These are phyloP conservation scores for Agapanthus africanus DNA, from an alignment of 106 monocot species.

Conservation along the genomic window DNA sequence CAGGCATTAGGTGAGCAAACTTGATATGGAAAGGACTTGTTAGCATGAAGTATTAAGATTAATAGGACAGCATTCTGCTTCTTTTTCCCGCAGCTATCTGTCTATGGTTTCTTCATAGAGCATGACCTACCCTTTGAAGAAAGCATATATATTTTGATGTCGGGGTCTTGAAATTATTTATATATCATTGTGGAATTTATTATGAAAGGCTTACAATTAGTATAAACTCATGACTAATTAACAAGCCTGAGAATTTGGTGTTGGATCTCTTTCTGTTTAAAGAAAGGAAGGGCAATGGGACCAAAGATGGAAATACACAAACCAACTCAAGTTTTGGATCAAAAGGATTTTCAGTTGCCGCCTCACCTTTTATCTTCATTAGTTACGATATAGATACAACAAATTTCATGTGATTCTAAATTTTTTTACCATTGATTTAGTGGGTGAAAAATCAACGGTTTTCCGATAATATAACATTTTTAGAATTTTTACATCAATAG, in stretches of 20 bases:
- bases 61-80: not conserved
- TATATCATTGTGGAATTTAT: not conserved
- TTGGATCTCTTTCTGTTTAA: not conserved
- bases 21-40: not conserved
- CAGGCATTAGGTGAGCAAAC: conserved; percentile 6
- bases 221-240: not conserved
- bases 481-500: no score
- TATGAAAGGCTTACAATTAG: not conserved
- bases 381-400: no score
- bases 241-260: not conserved
- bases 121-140: no score
- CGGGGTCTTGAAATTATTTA: not conserved
- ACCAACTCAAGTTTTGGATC: no score
- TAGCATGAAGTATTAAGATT: not conserved
- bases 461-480: no score
- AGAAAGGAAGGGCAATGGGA: not conserved
- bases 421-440: no score
- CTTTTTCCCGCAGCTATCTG: not conserved
- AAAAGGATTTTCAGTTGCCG: no score
- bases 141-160: not conserved
- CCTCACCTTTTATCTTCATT: no score
- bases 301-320: no score
- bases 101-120: not conserved
- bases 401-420: no score
- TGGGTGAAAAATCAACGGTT: no score